These are phyloP conservation scores for Eucalyptus leucophloia DNA, from an alignment of 345 rosid species.

Conservation along the genomic window DNA sequence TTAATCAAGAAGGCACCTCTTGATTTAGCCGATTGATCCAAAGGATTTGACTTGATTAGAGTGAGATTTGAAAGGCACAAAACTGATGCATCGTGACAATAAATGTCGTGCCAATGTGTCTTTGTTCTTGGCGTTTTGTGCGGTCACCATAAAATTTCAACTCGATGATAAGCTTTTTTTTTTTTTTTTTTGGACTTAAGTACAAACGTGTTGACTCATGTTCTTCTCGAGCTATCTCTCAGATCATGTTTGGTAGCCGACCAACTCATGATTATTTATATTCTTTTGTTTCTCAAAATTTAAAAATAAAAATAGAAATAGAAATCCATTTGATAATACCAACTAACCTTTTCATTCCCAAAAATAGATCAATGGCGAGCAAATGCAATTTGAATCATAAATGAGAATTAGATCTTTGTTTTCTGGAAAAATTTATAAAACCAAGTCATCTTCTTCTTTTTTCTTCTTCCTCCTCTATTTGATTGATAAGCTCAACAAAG, in stretches of 20 bases:
- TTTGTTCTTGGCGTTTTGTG: neutral
- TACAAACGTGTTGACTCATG: neutral
- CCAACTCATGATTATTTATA: too few species aligned
- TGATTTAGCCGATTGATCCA: neutral
- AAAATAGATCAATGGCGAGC: rapidly evolving
- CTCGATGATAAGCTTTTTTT: neutral
- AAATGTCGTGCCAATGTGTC: neutral
- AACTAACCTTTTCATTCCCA: too few species aligned
- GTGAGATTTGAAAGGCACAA: neutral
- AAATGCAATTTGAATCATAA: too few species aligned
- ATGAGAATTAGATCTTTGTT: too few species aligned
- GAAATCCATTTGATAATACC: rapidly evolving
- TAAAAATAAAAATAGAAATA: too few species aligned
- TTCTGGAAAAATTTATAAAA: too few species aligned
- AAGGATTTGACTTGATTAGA: neutral
- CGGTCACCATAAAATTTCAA: neutral
- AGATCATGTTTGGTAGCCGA: too few species aligned
- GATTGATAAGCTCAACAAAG: too few species aligned
- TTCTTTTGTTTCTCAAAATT: too few species aligned
- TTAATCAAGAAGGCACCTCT: neutral
- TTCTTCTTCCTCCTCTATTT: too few species aligned
- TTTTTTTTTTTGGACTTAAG: neutral
- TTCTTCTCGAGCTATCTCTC: neutral
- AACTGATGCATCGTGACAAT: neutral
- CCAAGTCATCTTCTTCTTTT: too few species aligned